These are phyloP conservation scores for Camelina laxa DNA, from an alignment of 345 rosid genomes.

Conservation along the genomic window DNA sequence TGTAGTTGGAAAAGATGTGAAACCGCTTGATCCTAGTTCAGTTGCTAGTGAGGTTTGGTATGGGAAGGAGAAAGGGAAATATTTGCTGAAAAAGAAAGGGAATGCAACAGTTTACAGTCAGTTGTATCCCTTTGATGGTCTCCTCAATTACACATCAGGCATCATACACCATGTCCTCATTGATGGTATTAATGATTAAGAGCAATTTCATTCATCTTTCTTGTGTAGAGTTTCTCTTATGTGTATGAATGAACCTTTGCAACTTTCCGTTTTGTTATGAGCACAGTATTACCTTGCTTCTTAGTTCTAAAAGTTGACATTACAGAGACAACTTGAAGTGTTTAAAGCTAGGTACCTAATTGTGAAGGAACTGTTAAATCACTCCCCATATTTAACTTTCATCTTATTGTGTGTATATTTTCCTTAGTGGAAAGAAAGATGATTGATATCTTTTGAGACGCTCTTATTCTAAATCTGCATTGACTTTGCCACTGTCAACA, in stretches of 20 bases:
- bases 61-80: constrained; percentile 63
- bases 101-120: constrained; percentile 73
- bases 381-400: neutral
- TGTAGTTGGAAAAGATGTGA: constrained; percentile 63
- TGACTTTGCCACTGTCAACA: neutral
- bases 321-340: neutral
- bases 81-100: constrained; percentile 47
- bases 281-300: constrained; percentile 55
- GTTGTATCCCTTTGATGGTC: constrained; percentile 80
- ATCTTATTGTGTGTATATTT: neutral
- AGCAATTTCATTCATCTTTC: neutral
- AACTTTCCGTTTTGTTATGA: neutral
- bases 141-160: constrained; percentile 78
- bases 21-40: constrained; percentile 59
- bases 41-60: constrained; percentile 74
- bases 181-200: constrained; percentile 48
- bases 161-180: constrained; percentile 85
- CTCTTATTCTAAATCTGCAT: neutral
- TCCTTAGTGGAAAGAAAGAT: neutral
- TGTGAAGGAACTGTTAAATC: neutral
- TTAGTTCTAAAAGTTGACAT: neutral
- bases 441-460: neutral
- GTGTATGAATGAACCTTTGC: constrained; percentile 14
- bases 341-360: neutral
- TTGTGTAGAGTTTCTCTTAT: constrained; percentile 4